Base-by-base conservation (phyloP, 331 rosid genomes). In the Malus hybrid region DNA sequence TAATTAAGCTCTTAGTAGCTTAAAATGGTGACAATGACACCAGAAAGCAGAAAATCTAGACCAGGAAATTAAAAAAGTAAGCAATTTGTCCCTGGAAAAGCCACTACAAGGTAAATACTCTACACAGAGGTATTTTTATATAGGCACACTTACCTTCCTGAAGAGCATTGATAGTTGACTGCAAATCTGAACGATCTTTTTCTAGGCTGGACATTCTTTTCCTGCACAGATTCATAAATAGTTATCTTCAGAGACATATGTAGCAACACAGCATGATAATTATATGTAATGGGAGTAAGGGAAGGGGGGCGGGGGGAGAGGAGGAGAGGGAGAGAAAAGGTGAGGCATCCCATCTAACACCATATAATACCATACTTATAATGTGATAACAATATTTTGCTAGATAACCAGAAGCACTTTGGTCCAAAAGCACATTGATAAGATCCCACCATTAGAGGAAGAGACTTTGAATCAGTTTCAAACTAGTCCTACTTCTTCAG, bases 101-200 rank as follows among this genome's bases (percentile, higher is more conserved):
- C 46, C 69, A 33, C 69, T 9, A 5, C 3, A 65, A 33, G 48
- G 69, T 65, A 32, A 19, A 65, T 8, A 48, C 5, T 48, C 18
- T 5, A 48, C 54, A 48, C 6, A 5, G 2, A 31, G 46, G 13
- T 42, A 4, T 10, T 42, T 5, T 14, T 13, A 61, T 42, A 57
- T 46, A 66, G 22, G 65, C 54, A 67, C 15, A 10, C 64, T 83
- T 82, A 92, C 97, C 99, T 79, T 95, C 98, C 84, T 90, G 97
- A 79, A 95, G 97, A 76, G 96, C 97, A 70, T 75, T 84, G 8
- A 95, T 86, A 31, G 98, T 92, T 81, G 96, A 90, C 73, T 88
- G 90, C 89, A 95, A 83, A 86, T 95, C 96, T 22, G 69, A 85
- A 69, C 93, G 93, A 19, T 92, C 99, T 85, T 85, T 95, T 79